A percentile compares a stretch with the other conserved stretches of the same genome.
Conservation (phyloP, 495 filamentous ascomycete species). For the Annulohypoxylon stygium region DNA sequence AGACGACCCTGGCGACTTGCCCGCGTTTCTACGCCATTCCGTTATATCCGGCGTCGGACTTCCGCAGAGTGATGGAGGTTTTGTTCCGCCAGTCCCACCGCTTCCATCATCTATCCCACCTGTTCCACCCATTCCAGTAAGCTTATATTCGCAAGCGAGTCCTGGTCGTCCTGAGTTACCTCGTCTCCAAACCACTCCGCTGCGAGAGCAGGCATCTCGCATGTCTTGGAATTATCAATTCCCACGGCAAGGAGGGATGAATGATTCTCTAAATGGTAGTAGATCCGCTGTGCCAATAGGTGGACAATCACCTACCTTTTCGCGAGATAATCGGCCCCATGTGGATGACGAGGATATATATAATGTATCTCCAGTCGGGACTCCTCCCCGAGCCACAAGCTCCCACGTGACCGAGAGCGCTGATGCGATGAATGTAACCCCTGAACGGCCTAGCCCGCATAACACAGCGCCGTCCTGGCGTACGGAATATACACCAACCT, state of each 20-base stretch:
- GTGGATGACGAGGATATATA: conserved; percentile 59
- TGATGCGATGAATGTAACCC: conserved; percentile 23
- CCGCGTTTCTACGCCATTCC: conserved; percentile 61
- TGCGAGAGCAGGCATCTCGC: conserved; percentile 21
- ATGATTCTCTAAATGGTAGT: conserved; percentile 19
- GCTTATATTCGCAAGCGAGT: background rate
- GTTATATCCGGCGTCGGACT: conserved; percentile 39
- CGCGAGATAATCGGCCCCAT: conserved; percentile 25
- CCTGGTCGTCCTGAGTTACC: conserved; percentile 47
- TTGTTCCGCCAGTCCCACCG: conserved; percentile 47
- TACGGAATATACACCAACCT: conserved; percentile 40
- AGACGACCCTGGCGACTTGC: conserved; percentile 70
- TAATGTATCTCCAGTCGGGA: conserved; percentile 68
- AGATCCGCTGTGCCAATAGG: conserved; percentile 32
- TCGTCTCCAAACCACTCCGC: conserved; percentile 44
- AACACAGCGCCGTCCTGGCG: conserved; percentile 27
- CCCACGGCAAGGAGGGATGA: conserved; percentile 20
- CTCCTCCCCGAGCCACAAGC: conserved; percentile 49
- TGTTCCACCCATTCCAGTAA: background rate
- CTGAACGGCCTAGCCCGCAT: conserved; percentile 48
- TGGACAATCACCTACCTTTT: conserved; percentile 36
- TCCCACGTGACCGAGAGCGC: conserved; percentile 32
- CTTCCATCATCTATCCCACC: conserved; percentile 33
- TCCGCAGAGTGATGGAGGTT: conserved; percentile 7
- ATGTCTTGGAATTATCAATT: conserved; percentile 40